Conservation (phyloP, 768 basidiomycete genomes). For the Amanita fuliginea region DNA sequence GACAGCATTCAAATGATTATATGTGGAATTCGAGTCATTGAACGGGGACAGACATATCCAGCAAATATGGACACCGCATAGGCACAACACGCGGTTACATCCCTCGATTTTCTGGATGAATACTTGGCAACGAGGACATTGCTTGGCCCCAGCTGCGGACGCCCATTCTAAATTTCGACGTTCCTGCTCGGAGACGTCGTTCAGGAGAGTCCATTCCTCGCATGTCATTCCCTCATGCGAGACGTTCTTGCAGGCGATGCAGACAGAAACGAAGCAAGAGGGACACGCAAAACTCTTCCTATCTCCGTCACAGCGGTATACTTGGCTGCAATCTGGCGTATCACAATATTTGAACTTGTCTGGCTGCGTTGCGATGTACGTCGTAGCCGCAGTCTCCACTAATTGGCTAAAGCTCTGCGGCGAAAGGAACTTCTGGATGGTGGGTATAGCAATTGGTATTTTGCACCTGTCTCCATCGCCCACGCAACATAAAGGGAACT, state of each 20-base stretch:
- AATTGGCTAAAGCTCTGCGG: slow-evolving; percentile 29
- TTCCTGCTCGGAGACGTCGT: slow-evolving; percentile 29
- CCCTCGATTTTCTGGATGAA: slow-evolving; percentile 40
- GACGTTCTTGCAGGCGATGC: slow-evolving; percentile 36
- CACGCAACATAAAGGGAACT: slow-evolving; percentile 2
- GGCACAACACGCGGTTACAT: slow-evolving; percentile 45
- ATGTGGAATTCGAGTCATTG: slow-evolving; percentile 9
- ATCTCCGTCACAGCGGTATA: slow-evolving; percentile 22
- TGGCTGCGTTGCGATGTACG: slow-evolving; percentile 31
- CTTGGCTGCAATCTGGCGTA: slow-evolving; percentile 41
- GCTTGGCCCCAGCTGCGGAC: slow-evolving; percentile 24
- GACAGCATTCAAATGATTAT: slow-evolving; percentile 22
- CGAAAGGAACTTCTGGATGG: slow-evolving; percentile 27
- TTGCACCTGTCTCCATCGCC: neutral
- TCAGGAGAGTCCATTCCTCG: slow-evolving; percentile 20
- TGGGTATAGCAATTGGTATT: slow-evolving; percentile 24
- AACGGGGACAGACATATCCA: slow-evolving; percentile 44
- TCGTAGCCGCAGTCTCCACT: slow-evolving; percentile 30
- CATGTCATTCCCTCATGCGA: slow-evolving; percentile 44
- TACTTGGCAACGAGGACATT: slow-evolving; percentile 33
- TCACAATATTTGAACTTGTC: slow-evolving; percentile 40
- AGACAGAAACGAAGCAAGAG: slow-evolving; percentile 38
- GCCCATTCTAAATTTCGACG: slow-evolving; percentile 31
- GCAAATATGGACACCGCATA: slow-evolving; percentile 41
- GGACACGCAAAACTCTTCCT: slow-evolving; percentile 31